Evolutionary conservation across 192 early-diverging fungal species (phyloP).

Genomic region (Neocallimastix lanati): DNA sequence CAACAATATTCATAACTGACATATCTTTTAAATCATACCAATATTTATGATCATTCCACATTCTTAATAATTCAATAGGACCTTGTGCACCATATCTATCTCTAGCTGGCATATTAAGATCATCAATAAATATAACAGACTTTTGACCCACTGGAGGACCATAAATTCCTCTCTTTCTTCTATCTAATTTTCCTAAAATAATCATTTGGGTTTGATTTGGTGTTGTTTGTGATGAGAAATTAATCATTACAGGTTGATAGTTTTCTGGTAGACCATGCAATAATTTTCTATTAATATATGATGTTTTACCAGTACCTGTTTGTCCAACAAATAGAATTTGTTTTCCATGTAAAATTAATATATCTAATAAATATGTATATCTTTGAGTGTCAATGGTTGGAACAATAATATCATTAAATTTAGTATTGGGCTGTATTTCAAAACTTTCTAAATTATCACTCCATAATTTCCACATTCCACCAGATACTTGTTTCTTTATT

Average conservation of each 20-base stretch:
- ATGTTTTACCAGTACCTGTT: slow-evolving; percentile 41
- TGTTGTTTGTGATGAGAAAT: slow-evolving; percentile 34
- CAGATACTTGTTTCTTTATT: no score
- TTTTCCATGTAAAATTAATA: slow-evolving; percentile 26
- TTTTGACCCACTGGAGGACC: slow-evolving; percentile 30
- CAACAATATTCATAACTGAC: slow-evolving; percentile 12
- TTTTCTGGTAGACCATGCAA: slow-evolving; percentile 23
- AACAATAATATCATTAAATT: slow-evolving; percentile 41
- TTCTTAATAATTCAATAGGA: slow-evolving; percentile 32
- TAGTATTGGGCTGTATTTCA: slow-evolving; percentile 20
- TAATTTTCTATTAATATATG: slow-evolving; percentile 31
- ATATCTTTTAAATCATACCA: slow-evolving; percentile 37
- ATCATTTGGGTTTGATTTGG: slow-evolving; percentile 35
- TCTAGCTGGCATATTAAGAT: slow-evolving; percentile 42
- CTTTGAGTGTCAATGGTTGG: slow-evolving; percentile 38
- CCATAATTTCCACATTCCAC: slow-evolving; percentile 27
- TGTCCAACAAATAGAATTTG: slow-evolving; percentile 29
- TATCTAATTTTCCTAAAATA: slow-evolving; percentile 39
- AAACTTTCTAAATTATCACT: slow-evolving; percentile 20
- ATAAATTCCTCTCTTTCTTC: slow-evolving; percentile 35
- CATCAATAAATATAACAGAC: slow-evolving; percentile 34
- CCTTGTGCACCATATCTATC: slow-evolving; percentile 43
- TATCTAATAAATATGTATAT: slow-evolving; percentile 35
- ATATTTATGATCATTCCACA: slow-evolving; percentile 36
- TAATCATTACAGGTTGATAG: slow-evolving; percentile 34